These are phyloP conservation scores for Pilasporangium apinafurcum DNA, from an alignment of 352 stramenopile genomes.

Conservation along the genomic window DNA sequence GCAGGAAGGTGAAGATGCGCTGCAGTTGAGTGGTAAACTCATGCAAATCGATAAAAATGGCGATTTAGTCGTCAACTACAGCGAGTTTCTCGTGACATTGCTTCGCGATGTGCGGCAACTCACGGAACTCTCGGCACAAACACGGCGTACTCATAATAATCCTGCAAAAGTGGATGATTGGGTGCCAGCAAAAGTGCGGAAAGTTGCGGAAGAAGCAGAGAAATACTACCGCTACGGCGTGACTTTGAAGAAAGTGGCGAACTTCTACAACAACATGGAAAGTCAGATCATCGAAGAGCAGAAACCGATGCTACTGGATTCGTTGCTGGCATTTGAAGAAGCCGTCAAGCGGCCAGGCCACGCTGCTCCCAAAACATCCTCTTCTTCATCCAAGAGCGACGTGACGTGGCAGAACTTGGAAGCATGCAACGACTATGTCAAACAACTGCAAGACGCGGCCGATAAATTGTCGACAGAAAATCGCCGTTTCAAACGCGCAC, in stretches of 20 bases:
- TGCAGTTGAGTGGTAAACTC: conserved; percentile 78
- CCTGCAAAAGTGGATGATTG: conserved; percentile 27
- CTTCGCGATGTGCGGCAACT: conserved; percentile 91
- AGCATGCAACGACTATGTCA: conserved; percentile 92
- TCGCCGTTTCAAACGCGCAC: conserved; percentile 82
- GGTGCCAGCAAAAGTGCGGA: conserved; percentile 58
- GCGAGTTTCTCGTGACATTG: conserved; percentile 89
- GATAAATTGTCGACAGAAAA: conserved; percentile 90
- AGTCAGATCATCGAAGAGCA: conserved; percentile 92
- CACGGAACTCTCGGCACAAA: conserved; percentile 77
- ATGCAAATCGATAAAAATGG: conserved; percentile 90
- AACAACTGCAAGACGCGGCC: conserved; percentile 84
- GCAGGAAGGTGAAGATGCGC: conserved; percentile 42
- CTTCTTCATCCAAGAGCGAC: conserved; percentile 45
- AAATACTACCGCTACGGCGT: conserved; percentile 94
- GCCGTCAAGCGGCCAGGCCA: conserved; percentile 61
- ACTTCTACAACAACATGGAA: conserved; percentile 96
- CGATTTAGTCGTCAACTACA: conserved; percentile 91
- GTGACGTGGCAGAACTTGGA: conserved; percentile 89
- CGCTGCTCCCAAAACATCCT: conserved; percentile 21
- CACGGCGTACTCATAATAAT: conserved; percentile 1
- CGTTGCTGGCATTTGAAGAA: conserved; percentile 89
- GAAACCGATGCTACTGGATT: conserved; percentile 92
- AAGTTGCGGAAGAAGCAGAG: conserved; percentile 83
- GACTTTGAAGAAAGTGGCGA: conserved; percentile 94